A percentile compares a stretch with the other conserved stretches of the same genome.
Conservation (phyloP, 306 rosid genomes). For the Spatholobus suberectus region DNA sequence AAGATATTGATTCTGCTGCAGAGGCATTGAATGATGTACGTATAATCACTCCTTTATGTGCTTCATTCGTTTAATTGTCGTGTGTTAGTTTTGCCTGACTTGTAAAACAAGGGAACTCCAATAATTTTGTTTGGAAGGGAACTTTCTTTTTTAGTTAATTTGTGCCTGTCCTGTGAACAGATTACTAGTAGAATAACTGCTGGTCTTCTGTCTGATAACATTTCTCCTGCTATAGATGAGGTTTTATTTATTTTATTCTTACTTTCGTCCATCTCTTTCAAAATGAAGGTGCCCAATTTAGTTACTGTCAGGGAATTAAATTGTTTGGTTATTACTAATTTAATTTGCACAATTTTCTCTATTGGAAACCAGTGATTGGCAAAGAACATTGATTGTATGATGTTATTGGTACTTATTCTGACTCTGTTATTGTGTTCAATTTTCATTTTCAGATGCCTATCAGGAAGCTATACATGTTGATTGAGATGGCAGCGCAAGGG, state of each 20-base stretch:
- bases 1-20: slow-evolving; percentile 84
- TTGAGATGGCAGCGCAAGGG: slow-evolving; percentile 99
- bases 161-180: background rate
- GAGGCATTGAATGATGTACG: slow-evolving; percentile 86
- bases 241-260: slow-evolving; percentile 8
- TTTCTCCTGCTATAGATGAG: background rate
- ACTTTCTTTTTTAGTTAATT: background rate
- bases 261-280: background rate
- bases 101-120: background rate
- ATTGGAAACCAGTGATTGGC: background rate
- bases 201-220: slow-evolving; percentile 1
- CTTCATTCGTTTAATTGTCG: slow-evolving; percentile 18
- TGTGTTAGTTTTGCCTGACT: background rate
- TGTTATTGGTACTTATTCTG: slow-evolving; percentile 22
- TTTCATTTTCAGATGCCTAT: slow-evolving; percentile 69
- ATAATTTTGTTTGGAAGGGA: background rate
- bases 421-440: slow-evolving; percentile 39
- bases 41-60: slow-evolving; percentile 30
- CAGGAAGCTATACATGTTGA: slow-evolving; percentile 87
- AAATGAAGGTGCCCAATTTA: background rate
- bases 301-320: slow-evolving; percentile 12
- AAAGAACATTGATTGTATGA: slow-evolving; percentile 10
- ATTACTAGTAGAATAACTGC: slow-evolving; percentile 23
- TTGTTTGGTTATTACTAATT: background rate
- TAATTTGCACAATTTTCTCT: background rate